Base-by-base conservation (phyloP, 106 monocot species). In the Ottelia alismoides region DNA sequence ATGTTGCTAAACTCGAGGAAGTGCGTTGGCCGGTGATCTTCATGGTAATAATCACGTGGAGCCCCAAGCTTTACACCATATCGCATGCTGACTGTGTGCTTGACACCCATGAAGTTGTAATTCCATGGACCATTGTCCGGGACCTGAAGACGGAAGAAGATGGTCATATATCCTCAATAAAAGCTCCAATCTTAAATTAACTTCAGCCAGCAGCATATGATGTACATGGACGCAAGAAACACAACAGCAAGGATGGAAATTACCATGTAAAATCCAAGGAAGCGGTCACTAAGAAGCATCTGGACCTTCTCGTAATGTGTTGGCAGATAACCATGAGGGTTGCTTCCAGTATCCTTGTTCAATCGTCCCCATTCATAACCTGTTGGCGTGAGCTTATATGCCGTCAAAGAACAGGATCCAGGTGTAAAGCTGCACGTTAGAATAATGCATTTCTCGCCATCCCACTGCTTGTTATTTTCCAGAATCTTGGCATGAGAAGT, bases 261-360 rank as follows among this genome's bases (percentile, higher is more conserved):
- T 78, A 92, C 96, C 96, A 98, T 98, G 76, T 98, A 98, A 61
- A 90, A 99, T n/a, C 90, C 90, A 22, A 90, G 68, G 83, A 99
- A 99, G 17, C 90, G 85, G 59, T 99, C 98, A 12, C 98, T 99
- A 44, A 99, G 90, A 52, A 99, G 84, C 98, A 99, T 99, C 75
- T 99, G 98, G 16, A 99, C 89, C 75, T 99, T 99, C 65, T 99
- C 98, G 26, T 99, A 99, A 49, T 99, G 98, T 2, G 98, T 90
- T 22, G 98, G 98, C 3, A 99, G 73, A 35, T 99, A 99, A 27
- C 98, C 98, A 47, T 99, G 98, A 22, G 98, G 98, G 61, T 99
- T 99, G 77, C 98, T 99, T 48, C 98, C 98, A 1, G 82, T 99
- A 57, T 99, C 98, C 74, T 99, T 99, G 73, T 99, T 99, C 19